Percentiles rank a stretch among this genome's conserved stretches.
These are phyloP conservation scores for Silene coronaria DNA, from an alignment of 179 eudicot genomes.

Conservation along the genomic window DNA sequence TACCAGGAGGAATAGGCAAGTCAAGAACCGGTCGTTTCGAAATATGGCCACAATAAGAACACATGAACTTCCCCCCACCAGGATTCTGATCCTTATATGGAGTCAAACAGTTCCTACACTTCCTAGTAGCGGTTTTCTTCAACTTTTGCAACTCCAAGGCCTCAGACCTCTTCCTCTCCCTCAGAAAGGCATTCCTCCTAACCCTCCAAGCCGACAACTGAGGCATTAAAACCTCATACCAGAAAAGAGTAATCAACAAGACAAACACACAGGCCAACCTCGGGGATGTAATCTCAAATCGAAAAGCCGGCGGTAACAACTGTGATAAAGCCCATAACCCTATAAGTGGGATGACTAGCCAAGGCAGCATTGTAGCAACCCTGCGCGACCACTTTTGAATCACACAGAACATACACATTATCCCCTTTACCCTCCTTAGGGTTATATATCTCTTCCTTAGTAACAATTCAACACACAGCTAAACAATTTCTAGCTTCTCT, in stretches of 20 bases:
- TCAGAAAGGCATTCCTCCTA: conserved; percentile 63
- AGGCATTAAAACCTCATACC: conserved; percentile 97
- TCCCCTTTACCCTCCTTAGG: conserved; percentile 35
- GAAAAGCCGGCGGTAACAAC: conserved; percentile 82
- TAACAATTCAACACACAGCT: conserved; percentile 1
- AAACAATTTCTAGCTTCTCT: conserved; percentile 2
- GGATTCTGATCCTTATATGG: conserved; percentile 90
- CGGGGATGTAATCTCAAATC: conserved; percentile 85
- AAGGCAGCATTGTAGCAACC: conserved; percentile 98
- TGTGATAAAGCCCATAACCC: conserved; percentile 92
- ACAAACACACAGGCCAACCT: conserved; percentile 89
- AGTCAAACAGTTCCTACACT: conserved; percentile 89
- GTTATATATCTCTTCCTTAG: background rate
- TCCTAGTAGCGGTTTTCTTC: conserved; percentile 82
- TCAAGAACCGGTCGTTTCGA: conserved; percentile 92
- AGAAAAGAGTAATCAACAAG: conserved; percentile 70
- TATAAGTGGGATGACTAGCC: conserved; percentile 93
- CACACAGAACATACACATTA: conserved; percentile 98
- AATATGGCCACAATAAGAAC: conserved; percentile 90
- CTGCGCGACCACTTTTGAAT: conserved; percentile 98
- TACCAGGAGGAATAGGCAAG: conserved; percentile 68
- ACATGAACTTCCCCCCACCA: conserved; percentile 90
- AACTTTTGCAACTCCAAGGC: conserved; percentile 83
- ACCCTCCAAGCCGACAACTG: conserved; percentile 80
- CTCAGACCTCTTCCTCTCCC: conserved; percentile 83